Conservation (phyloP, 2,329 filamentous ascomycete genomes). For the Fusarium haematococcum region DNA sequence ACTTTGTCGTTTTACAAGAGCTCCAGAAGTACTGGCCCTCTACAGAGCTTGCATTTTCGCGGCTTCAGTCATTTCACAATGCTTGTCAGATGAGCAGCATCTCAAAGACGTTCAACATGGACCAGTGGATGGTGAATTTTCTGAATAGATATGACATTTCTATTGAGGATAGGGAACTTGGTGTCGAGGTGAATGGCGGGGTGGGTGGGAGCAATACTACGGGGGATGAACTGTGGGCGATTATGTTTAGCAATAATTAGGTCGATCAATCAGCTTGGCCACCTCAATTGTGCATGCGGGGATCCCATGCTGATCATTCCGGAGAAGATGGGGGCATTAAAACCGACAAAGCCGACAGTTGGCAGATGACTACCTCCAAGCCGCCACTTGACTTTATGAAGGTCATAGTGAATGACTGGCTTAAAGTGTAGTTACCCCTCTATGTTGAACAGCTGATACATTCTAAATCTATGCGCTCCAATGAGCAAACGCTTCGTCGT, state of each 20-base stretch:
- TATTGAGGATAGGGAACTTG: background rate
- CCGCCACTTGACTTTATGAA: background rate
- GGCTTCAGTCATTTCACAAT: conserved; percentile 1
- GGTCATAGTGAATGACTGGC: background rate
- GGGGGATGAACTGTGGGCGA: background rate
- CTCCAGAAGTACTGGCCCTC: background rate
- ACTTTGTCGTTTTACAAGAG: background rate
- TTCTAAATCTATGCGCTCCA: background rate
- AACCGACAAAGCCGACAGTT: background rate
- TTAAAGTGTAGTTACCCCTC: background rate
- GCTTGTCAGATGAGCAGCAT: conserved; percentile 1
- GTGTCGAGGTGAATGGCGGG: background rate
- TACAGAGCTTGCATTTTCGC: background rate
- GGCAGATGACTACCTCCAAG: background rate
- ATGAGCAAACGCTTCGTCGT: background rate
- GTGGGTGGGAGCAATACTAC: background rate
- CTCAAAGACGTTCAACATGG: conserved; percentile 10
- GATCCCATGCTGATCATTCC: background rate
- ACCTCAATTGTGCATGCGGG: background rate
- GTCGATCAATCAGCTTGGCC: background rate
- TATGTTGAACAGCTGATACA: background rate
- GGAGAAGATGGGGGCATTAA: background rate
- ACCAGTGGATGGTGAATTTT: conserved; percentile 5
- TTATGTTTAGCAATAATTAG: background rate
- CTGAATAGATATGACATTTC: background rate